Evolutionary conservation across 257 asterid genomes (phyloP).

Genomic region (Anisodus acutangulus): DNA sequence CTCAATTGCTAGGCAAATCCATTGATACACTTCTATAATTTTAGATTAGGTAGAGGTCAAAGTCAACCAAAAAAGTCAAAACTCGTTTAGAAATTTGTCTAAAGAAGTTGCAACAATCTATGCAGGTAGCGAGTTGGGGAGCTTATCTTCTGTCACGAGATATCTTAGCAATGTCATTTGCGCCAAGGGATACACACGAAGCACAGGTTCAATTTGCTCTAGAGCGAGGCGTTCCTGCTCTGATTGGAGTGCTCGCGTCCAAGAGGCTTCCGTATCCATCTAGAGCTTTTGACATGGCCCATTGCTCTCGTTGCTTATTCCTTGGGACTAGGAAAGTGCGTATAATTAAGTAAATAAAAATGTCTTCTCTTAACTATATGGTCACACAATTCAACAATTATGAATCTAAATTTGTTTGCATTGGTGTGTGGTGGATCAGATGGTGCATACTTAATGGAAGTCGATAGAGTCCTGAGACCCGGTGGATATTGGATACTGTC

Average conservation of each 20-base stretch:
- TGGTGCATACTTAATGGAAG: constrained; percentile 80
- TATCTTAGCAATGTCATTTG: constrained; percentile 79
- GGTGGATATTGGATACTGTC: constrained; percentile 96
- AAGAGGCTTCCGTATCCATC: constrained; percentile 93
- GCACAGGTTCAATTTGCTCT: constrained; percentile 91
- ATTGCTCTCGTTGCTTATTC: constrained; percentile 94
- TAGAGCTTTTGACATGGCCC: constrained; percentile 92
- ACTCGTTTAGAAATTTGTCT: not conserved
- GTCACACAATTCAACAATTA: too few species aligned
- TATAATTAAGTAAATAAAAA: not conserved
- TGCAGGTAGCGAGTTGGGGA: constrained; percentile 94
- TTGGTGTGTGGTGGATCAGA: constrained; percentile 41
- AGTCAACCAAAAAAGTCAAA: too few species aligned
- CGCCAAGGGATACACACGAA: constrained; percentile 90
- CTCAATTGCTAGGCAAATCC: too few species aligned
- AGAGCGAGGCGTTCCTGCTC: constrained; percentile 92
- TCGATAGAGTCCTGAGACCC: constrained; percentile 78
- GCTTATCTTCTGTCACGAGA: constrained; percentile 78
- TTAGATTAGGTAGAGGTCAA: too few species aligned
- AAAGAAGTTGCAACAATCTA: not conserved
- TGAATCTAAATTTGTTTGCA: too few species aligned
- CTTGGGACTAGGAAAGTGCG: constrained; percentile 80
- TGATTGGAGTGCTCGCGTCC: constrained; percentile 85
- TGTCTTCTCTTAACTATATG: not conserved
- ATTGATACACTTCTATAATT: too few species aligned